These are phyloP conservation scores for Botryobasidium botryosum DNA, from an alignment of 768 basidiomycete genomes.

Conservation along the genomic window DNA sequence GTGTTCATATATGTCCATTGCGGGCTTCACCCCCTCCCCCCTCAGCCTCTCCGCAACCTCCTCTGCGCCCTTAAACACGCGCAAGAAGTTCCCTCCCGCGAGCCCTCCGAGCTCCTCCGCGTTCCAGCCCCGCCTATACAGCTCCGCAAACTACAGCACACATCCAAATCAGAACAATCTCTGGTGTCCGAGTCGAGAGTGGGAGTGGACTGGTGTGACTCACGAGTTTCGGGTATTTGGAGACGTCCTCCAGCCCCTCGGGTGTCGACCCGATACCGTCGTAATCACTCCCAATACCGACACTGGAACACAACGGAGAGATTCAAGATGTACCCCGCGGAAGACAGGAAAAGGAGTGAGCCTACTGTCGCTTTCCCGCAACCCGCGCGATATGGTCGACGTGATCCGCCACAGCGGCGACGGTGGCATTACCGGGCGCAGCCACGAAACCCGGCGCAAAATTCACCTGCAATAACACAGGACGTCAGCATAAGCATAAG, in stretches of 20 bases:
- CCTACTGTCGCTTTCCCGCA: constrained; percentile 57
- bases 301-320: constrained; percentile 26
- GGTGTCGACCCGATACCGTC: constrained; percentile 56
- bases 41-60: constrained; percentile 43
- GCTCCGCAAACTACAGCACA: constrained; percentile 52
- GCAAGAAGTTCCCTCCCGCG: constrained; percentile 70
- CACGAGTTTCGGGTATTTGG: constrained; percentile 71
- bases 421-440: constrained; percentile 40
- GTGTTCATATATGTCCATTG: constrained; percentile 58
- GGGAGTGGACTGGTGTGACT: constrained; percentile 13
- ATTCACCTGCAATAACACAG: constrained; percentile 42
- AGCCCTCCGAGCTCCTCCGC: constrained; percentile 66
- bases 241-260: constrained; percentile 73
- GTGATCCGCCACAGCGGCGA: constrained; percentile 65
- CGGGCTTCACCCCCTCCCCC: constrained; percentile 34
- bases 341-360: not conserved
- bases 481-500: not conserved
- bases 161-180: constrained; percentile 1
- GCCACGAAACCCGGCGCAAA: constrained; percentile 59
- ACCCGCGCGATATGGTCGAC: constrained; percentile 66
- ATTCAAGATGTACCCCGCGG: not conserved
- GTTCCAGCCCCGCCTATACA: constrained; percentile 76
- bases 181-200: not conserved
- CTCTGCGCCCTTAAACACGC: constrained; percentile 66
- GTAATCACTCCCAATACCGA: constrained; percentile 76